These are phyloP conservation scores for Luvunga scandens DNA, from an alignment of 345 rosid genomes.

Conservation along the genomic window DNA sequence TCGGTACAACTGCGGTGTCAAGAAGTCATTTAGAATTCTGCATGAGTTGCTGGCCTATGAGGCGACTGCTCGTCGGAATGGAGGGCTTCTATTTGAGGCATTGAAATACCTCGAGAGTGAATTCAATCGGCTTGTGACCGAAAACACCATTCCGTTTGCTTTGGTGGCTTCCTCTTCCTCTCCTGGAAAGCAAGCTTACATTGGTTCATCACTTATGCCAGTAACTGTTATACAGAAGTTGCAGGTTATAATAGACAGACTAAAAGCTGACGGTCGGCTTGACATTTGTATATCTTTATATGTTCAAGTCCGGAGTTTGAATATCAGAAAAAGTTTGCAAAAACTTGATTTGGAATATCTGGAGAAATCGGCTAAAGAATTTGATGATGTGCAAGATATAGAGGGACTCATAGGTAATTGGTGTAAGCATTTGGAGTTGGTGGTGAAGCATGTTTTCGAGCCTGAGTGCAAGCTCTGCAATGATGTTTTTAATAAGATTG, in stretches of 20 bases:
- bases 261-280: constrained; percentile 35
- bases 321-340: constrained; percentile 32
- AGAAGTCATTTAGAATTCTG: constrained; percentile 40
- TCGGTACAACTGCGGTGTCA: constrained; percentile 35
- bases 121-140: constrained; percentile 48
- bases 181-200: constrained; percentile 5
- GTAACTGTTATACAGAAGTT: constrained; percentile 35
- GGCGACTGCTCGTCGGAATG: constrained; percentile 31
- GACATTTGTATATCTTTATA: constrained; percentile 37
- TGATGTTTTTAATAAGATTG: constrained; percentile 35
- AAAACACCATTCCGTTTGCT: constrained; percentile 21
- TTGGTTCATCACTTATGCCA: constrained; percentile 20
- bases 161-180: constrained; percentile 11
- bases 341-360: constrained; percentile 49
- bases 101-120: constrained; percentile 46
- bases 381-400: constrained; percentile 42
- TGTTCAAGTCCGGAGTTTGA: constrained; percentile 36
- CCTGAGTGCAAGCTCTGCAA: constrained; percentile 50
- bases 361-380: constrained; percentile 34
- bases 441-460: constrained; percentile 45
- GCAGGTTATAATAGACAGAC: constrained; percentile 41
- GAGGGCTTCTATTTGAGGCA: constrained; percentile 41
- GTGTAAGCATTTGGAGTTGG: constrained; percentile 52
- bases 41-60: constrained; percentile 39
- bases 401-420: constrained; percentile 47